Evolutionary conservation across 192 early-diverging fungal species (phyloP).

Genomic region (Spinellus fusiger): DNA sequence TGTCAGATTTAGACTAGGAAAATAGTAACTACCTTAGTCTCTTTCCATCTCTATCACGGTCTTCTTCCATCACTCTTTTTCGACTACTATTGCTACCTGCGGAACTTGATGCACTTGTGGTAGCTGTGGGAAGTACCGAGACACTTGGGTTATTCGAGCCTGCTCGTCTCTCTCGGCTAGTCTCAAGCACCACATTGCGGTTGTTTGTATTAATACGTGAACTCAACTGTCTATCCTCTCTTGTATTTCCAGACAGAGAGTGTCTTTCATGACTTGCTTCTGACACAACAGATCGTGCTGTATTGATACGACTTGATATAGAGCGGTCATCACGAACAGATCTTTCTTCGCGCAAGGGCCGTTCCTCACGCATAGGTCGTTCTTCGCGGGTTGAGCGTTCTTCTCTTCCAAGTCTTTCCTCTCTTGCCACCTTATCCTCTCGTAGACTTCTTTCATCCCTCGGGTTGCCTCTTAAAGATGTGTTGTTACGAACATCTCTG

Average conservation of each 20-base stretch:
- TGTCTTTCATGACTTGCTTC: neutral
- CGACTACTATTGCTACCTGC: slow-evolving; percentile 7
- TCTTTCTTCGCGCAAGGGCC: neutral
- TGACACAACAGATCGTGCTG: neutral
- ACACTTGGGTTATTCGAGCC: neutral
- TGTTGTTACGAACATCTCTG: neutral
- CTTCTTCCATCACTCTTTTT: neutral
- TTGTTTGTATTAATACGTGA: neutral
- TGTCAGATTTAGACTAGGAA: neutral
- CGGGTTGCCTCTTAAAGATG: neutral
- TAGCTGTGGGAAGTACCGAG: neutral
- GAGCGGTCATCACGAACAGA: neutral
- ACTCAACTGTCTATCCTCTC: neutral
- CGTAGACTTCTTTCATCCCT: neutral
- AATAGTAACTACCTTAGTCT: neutral
- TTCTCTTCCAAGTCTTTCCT: neutral
- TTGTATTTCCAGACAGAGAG: neutral
- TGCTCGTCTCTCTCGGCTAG: neutral
- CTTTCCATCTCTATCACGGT: slow-evolving; percentile 2
- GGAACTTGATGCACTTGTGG: neutral
- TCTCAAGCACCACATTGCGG: neutral
- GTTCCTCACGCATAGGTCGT: neutral
- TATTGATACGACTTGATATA: neutral
- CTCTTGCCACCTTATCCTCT: neutral
- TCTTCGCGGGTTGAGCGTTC: neutral